A percentile compares a stretch with the other conserved stretches of the same genome.
Conservation (phyloP, 306 rosid genomes). For the Bauhinia variegata region DNA sequence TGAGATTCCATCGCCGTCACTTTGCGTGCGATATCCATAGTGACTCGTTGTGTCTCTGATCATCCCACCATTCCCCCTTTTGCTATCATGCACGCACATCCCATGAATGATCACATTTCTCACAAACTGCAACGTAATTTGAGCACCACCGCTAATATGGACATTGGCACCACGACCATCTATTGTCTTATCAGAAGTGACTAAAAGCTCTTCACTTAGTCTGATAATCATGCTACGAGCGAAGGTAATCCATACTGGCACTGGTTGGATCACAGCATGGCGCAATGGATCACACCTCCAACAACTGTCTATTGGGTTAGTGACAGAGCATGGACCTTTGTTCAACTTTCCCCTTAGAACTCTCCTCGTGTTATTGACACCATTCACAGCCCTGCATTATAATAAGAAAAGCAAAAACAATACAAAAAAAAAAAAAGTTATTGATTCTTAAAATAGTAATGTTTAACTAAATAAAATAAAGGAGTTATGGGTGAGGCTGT, state of each 20-base stretch:
- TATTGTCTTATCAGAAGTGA: slow-evolving; percentile 54
- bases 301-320: slow-evolving; percentile 54
- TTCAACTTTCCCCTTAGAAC: slow-evolving; percentile 1
- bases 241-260: slow-evolving; percentile 59
- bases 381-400: slow-evolving; percentile 32
- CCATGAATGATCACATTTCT: slow-evolving; percentile 52
- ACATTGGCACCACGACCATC: slow-evolving; percentile 59
- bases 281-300: slow-evolving; percentile 58
- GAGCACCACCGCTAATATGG: slow-evolving; percentile 51
- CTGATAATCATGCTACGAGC: slow-evolving; percentile 40
- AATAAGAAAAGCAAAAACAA: too few species aligned
- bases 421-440: too few species aligned
- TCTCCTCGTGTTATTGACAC: slow-evolving; percentile 39
- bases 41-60: slow-evolving; percentile 52
- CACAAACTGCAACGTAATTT: slow-evolving; percentile 54
- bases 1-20: slow-evolving; percentile 68
- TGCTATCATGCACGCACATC: slow-evolving; percentile 46
- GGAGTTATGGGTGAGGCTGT: too few species aligned
- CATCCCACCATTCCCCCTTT: slow-evolving; percentile 40
- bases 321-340: slow-evolving; percentile 43
- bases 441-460: too few species aligned
- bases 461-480: too few species aligned
- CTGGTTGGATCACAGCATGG: slow-evolving; percentile 36
- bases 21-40: slow-evolving; percentile 37
- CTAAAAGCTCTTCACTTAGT: slow-evolving; percentile 41